Evolutionary conservation across 2,329 filamentous ascomycete species (phyloP), one percentile per base, ranked within the genome.

Genomic region (Monosporascus sp.): DNA sequence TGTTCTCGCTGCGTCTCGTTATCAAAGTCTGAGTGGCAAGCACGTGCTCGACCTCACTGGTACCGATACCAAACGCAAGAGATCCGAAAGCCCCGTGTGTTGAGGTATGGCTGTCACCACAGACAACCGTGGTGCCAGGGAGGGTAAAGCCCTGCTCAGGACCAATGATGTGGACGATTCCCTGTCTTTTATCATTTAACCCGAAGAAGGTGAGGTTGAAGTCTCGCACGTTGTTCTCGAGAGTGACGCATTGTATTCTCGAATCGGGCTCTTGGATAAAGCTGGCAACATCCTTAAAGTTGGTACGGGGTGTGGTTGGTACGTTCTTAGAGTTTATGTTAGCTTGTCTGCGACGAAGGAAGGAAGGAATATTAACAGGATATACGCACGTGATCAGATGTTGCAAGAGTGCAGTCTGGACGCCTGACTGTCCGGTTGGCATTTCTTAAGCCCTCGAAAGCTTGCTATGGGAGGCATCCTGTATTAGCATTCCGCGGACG

Each of bases 81-180:
- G 92, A 83, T 62, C 94, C 94, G 65, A 97, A 99, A 50, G 94
- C 94, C 65, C 94, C 94, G 74, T 99, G 94, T 58, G 94, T 99
- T 25, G 93, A 97, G 47, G 94, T 99, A 72, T 99, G 94, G 67
- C 89, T 96, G 80, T 99, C 94, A 72, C 94, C 94, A 69, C 94
- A 97, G 60, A 97, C 94, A 38, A 97, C 89, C 3, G 94, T 99
- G 51, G 94, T 97, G 62, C 90, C 94, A 43, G 94, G 94, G 38
- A 97, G 87, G 53, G 94, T 99, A 79, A 99, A 99, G 62, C 94
- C 94, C 74, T 99, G 94, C 78, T 99, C 94, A 41, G 94, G 94
- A 37, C 94, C 94, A 65, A 99, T 97, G 66, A 99, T 90, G 75
- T 99, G 94, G 54, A 97, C 94, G 65, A 99, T 99, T 61, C 94